phyloP scores from a whole-genome alignment of 495 filamentous ascomycete species.

The Lophiostoma macrostomum region DNA sequence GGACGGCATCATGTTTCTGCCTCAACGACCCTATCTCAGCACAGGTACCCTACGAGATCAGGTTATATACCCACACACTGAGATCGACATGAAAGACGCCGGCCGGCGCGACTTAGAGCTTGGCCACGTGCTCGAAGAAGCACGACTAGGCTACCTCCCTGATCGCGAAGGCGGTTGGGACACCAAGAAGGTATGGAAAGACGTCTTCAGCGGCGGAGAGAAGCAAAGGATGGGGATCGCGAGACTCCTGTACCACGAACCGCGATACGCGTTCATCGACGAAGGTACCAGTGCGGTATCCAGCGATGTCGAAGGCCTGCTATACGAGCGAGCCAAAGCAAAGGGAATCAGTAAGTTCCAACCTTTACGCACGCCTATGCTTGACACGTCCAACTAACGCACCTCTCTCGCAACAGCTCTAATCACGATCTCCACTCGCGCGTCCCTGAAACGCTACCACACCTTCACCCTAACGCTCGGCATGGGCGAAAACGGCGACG shows the following conservation, averaged over 20 bases:
- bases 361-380: too few species aligned
- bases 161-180: conserved; percentile 96
- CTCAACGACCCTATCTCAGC: conserved; percentile 89
- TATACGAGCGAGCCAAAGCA: conserved; percentile 90
- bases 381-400: conserved; percentile 20
- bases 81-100: conserved; percentile 85
- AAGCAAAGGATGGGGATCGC: conserved; percentile 95
- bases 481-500: conserved; percentile 56
- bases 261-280: conserved; percentile 88
- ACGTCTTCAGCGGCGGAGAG: conserved; percentile 94
- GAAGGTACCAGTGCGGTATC: conserved; percentile 93
- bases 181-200: conserved; percentile 96
- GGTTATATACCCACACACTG: conserved; percentile 95
- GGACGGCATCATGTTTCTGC: conserved; percentile 97
- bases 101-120: conserved; percentile 72
- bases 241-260: conserved; percentile 89
- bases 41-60: conserved; percentile 96
- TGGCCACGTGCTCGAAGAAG: conserved; percentile 72
- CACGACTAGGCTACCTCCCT: conserved; percentile 81
- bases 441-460: conserved; percentile 91
- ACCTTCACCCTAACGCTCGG: conserved; percentile 83
- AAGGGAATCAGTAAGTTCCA: conserved; percentile 82
- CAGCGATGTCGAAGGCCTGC: conserved; percentile 87
- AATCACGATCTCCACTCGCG: conserved; percentile 90
- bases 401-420: conserved; percentile 61